phyloP scores from a whole-genome alignment of 768 basidiomycete genomes.

The Pleurotus ostreatus region DNA sequence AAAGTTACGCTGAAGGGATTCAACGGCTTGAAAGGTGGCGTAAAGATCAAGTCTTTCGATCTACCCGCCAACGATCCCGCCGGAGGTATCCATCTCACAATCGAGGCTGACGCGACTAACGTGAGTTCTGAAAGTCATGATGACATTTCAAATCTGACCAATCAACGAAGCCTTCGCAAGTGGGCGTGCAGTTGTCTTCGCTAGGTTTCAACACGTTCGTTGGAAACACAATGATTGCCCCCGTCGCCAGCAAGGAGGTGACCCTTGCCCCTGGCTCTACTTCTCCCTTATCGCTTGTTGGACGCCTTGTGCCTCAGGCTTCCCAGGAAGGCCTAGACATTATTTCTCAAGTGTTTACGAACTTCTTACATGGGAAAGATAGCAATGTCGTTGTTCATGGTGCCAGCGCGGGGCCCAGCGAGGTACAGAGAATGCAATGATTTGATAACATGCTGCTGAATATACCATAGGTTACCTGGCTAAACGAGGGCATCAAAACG shows the following conservation, averaged over 20 bases:
- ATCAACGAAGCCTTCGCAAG: constrained; percentile 58
- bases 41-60: constrained; percentile 64
- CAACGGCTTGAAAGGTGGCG: constrained; percentile 60
- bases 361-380: constrained; percentile 64
- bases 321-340: constrained; percentile 46
- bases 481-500: constrained; percentile 66
- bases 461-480: constrained; percentile 55
- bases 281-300: constrained; percentile 48
- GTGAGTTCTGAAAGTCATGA: constrained; percentile 29
- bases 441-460: not conserved
- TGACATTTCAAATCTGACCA: not conserved
- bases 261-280: constrained; percentile 52
- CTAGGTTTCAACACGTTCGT: constrained; percentile 61
- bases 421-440: constrained; percentile 31
- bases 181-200: constrained; percentile 60
- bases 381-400: constrained; percentile 58
- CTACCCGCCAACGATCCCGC: constrained; percentile 66
- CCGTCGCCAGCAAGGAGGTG: constrained; percentile 47
- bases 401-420: constrained; percentile 50
- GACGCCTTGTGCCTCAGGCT: constrained; percentile 62
- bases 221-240: constrained; percentile 51
- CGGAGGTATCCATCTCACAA: constrained; percentile 66
- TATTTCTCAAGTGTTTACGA: constrained; percentile 67
- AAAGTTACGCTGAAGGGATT: constrained; percentile 64
- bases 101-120: constrained; percentile 57